These are phyloP conservation scores for Talinum fruticosum DNA, from an alignment of 148 eudicot species.

Conservation along the genomic window DNA sequence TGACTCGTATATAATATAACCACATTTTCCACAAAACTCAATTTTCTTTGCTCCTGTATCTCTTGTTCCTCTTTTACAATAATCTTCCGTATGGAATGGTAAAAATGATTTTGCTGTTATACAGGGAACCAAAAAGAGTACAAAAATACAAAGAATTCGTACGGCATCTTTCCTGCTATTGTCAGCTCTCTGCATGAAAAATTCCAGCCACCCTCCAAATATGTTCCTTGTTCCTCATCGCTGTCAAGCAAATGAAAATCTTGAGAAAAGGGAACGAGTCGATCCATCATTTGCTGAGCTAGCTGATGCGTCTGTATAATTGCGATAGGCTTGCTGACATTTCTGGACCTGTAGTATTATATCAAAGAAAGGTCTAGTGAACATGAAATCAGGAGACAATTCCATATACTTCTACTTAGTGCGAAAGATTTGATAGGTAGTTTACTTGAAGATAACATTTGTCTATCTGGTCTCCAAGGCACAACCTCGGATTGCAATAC, in stretches of 20 bases:
- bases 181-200: neutral
- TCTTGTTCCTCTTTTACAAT: neutral
- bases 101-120: conserved; percentile 1
- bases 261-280: conserved; percentile 68
- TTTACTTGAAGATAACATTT: neutral
- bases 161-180: neutral
- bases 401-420: neutral
- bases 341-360: conserved; percentile 55
- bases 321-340: conserved; percentile 83
- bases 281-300: conserved; percentile 63
- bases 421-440: neutral
- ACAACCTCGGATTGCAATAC: neutral
- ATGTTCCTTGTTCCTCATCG: neutral
- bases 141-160: conserved; percentile 12
- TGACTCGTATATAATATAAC: neutral
- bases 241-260: conserved; percentile 67
- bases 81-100: neutral
- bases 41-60: neutral
- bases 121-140: neutral
- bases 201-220: neutral
- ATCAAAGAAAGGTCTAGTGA: neutral
- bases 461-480: neutral
- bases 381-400: neutral
- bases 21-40: neutral
- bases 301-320: conserved; percentile 47